Percentiles rank a stretch among this genome's conserved stretches.
Evolutionary conservation across 352 stramenopile species (phyloP).

Genomic region (Saprolegnia parasitica): DNA sequence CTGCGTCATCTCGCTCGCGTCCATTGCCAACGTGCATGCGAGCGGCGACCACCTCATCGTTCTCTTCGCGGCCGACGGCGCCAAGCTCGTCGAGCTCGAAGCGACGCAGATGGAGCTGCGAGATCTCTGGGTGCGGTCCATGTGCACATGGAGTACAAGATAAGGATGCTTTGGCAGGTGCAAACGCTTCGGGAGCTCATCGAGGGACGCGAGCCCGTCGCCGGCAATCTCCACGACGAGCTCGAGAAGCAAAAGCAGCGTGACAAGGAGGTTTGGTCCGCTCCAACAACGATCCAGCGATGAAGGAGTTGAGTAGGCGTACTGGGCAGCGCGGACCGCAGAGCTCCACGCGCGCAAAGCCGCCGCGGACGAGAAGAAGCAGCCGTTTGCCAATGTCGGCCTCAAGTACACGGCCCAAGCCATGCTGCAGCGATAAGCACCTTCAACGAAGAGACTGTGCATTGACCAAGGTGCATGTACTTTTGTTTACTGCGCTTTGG

Average conservation of each 20-base stretch:
- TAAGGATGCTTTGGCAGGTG: background rate
- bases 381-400: conserved; percentile 23
- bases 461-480: background rate
- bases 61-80: conserved; percentile 4
- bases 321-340: conserved; percentile 19
- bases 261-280: conserved; percentile 17
- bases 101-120: conserved; percentile 6
- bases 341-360: background rate
- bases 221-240: background rate
- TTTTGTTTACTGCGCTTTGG: background rate
- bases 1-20: background rate
- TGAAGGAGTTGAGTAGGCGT: background rate
- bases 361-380: conserved; percentile 18
- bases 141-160: background rate
- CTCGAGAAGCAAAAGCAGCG: conserved; percentile 21
- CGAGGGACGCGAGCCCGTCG: background rate
- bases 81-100: conserved; percentile 14
- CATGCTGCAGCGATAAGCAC: conserved; percentile 18
- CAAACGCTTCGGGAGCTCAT: conserved; percentile 20
- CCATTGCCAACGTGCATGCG: conserved; percentile 1
- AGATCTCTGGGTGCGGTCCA: conserved; percentile 19
- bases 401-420: conserved; percentile 25
- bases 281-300: background rate
- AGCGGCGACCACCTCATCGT: background rate
- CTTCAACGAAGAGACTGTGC: background rate